Base-by-base conservation (phyloP, 106 monocot species). In the Ottelia alismoides region DNA sequence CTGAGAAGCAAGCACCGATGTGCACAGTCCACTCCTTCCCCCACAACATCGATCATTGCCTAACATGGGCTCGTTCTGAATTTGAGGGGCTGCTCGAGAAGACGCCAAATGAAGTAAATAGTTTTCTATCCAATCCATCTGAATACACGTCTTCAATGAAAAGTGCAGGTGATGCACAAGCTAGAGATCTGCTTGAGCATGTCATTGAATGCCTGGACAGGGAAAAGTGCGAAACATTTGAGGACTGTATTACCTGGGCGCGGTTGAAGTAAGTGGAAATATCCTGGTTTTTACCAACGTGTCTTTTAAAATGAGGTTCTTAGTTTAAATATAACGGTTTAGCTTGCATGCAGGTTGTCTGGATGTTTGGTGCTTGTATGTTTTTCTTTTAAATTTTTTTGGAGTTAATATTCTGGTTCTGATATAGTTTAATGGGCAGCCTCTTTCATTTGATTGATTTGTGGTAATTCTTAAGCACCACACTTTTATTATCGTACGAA, bases 1-100 rank as follows among this genome's bases (percentile, higher is more conserved):
- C 93, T 50, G 88, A 94, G 65, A 94, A 74, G 54, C 83, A 88
- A 61, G 93, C 84, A 32, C 93, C 87, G 30, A 88, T 88, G 87
- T 88, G 93, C 58, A 94, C 93, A 10, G 76, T 94, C 48, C 93
- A 94, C 46, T 88, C 87, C 26, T 88, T 94, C 25, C 93, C 93
- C 25, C 93, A 94, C 47, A 94, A 94, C 55, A 88, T 94, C 56
- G 84, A 88, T 70, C 88, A 94, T 45, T 94, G 93, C 58, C 58
- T 94, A 28, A 81, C 93, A 52, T 94, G 93, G 93, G 93, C 93
- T 17, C 72, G 93, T 20, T 88, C 84, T 43, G 87, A 84, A 52
- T 94, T 94, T 76, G 83, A 84, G 55, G 84, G 88, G 11, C 66
- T 84, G 58, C 83, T 94, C 35, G 84, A 94, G 67, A 88, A 88